Percentiles rank a stretch among this genome's conserved stretches.
phyloP scores from a whole-genome alignment of 768 basidiomycete species.

The Strobilomyces echinocephalus region DNA sequence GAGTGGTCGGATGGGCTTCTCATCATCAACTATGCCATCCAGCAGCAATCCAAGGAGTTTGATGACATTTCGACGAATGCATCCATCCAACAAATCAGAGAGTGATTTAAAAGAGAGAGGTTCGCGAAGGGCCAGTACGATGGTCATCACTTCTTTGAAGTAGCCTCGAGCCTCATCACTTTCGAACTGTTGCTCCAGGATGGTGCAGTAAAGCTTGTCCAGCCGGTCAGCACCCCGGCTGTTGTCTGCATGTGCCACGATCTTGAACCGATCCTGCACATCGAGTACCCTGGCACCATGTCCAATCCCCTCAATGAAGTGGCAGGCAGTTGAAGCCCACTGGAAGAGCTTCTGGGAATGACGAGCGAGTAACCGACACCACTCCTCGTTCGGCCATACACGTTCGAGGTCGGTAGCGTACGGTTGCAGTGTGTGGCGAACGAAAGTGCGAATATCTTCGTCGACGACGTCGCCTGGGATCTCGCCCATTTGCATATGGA shows the following conservation, averaged over 20 bases:
- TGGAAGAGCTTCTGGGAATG: slow-evolving; percentile 21
- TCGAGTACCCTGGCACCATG: not conserved
- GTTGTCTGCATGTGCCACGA: not conserved
- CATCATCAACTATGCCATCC: not conserved
- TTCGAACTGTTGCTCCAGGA: not conserved
- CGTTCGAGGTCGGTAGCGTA: not conserved
- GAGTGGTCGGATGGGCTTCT: no score
- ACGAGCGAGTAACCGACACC: slow-evolving; percentile 11
- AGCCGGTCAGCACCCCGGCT: not conserved
- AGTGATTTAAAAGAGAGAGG: not conserved
- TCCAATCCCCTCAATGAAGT: slow-evolving; percentile 14
- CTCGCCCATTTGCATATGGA: not conserved
- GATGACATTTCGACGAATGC: not conserved
- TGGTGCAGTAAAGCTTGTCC: not conserved
- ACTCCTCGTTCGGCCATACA: slow-evolving; percentile 7
- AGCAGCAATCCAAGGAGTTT: not conserved
- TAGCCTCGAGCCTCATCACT: not conserved
- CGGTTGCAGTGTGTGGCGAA: not conserved
- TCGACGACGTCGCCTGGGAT: not conserved
- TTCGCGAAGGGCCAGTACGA: not conserved
- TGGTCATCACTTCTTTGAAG: not conserved
- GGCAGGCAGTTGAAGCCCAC: not conserved
- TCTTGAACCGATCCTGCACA: not conserved
- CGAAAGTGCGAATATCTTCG: slow-evolving; percentile 1
- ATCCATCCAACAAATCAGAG: not conserved